Evolutionary conservation across 1,284 basidiomycete genomes (phyloP).

Genomic region (Trichosporon coremiiforme): DNA sequence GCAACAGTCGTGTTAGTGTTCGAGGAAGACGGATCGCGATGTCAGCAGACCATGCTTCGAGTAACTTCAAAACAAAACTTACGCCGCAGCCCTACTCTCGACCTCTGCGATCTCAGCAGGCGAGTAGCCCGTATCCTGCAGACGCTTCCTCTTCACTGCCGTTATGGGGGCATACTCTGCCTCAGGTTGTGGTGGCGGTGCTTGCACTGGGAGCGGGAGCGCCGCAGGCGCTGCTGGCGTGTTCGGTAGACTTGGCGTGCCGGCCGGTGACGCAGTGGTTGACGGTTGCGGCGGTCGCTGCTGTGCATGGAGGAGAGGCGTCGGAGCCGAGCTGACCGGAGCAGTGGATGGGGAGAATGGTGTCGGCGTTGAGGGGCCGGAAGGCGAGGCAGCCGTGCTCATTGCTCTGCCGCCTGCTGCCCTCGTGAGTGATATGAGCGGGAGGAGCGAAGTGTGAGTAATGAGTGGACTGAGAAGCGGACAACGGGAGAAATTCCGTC

Average conservation of each 20-base stretch:
- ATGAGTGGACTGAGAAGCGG: conserved; percentile 10
- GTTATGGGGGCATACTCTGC: conserved; percentile 3
- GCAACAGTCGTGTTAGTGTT: neutral
- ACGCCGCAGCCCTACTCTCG: conserved; percentile 26
- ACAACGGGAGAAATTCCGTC: conserved; percentile 16
- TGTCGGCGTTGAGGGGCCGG: conserved; percentile 11
- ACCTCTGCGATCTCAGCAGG: conserved; percentile 25
- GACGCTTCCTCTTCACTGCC: conserved; percentile 25
- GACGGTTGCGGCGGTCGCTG: neutral
- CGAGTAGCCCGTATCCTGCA: conserved; percentile 23
- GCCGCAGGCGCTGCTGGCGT: neutral
- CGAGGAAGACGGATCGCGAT: neutral
- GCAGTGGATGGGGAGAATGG: conserved; percentile 12
- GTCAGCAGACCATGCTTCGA: conserved; percentile 13
- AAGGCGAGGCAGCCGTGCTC: conserved; percentile 16
- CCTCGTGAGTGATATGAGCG: conserved; percentile 2
- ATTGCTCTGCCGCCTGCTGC: conserved; percentile 13
- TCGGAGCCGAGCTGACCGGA: conserved; percentile 7
- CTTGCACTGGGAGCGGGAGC: neutral
- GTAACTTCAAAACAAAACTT: conserved; percentile 16
- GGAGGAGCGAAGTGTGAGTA: neutral
- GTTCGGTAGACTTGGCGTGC: neutral
- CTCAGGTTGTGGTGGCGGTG: neutral
- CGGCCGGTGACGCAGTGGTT: conserved; percentile 2
- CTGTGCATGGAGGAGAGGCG: neutral